Conservation (phyloP, 192 early-diverging fungal species). For the Gaertneriomyces sp. region DNA sequence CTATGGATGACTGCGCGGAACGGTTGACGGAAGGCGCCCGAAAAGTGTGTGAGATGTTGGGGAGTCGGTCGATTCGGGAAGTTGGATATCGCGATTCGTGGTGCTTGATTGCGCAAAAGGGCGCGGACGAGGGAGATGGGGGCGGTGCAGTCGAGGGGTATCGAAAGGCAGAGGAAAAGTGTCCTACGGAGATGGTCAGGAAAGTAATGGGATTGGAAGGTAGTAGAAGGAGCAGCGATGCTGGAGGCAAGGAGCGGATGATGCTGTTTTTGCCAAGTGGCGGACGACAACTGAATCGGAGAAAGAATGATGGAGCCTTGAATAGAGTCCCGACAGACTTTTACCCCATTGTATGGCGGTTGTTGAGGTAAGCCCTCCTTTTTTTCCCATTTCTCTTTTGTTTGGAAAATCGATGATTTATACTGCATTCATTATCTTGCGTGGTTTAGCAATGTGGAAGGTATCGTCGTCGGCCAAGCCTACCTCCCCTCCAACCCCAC, state of each 20-base stretch:
- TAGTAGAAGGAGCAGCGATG: background rate
- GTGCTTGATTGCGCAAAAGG: slow-evolving; percentile 77
- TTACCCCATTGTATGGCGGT: slow-evolving; percentile 72
- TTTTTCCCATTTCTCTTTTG: background rate
- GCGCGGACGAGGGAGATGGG: slow-evolving; percentile 44
- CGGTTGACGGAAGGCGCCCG: slow-evolving; percentile 58
- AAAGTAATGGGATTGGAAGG: background rate
- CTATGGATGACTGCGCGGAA: slow-evolving; percentile 71
- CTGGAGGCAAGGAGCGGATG: background rate
- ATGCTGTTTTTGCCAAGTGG: slow-evolving; percentile 44
- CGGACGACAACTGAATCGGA: slow-evolving; percentile 65
- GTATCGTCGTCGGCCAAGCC: slow-evolving; percentile 56
- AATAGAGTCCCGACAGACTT: slow-evolving; percentile 77
- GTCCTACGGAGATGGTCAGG: slow-evolving; percentile 56
- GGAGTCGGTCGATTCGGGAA: slow-evolving; percentile 50
- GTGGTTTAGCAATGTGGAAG: slow-evolving; percentile 42
- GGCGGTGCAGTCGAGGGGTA: slow-evolving; percentile 56
- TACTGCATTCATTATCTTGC: too few species aligned
- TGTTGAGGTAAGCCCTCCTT: slow-evolving; percentile 31
- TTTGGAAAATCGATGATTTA: background rate
- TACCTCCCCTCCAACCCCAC: slow-evolving; percentile 71
- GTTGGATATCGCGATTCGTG: slow-evolving; percentile 75
- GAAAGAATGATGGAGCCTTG: slow-evolving; percentile 81
- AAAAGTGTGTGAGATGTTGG: slow-evolving; percentile 59
- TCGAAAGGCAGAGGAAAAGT: slow-evolving; percentile 43